Conservation (phyloP, 2,329 filamentous ascomycete species). For the Colletotrichum destructivum region DNA sequence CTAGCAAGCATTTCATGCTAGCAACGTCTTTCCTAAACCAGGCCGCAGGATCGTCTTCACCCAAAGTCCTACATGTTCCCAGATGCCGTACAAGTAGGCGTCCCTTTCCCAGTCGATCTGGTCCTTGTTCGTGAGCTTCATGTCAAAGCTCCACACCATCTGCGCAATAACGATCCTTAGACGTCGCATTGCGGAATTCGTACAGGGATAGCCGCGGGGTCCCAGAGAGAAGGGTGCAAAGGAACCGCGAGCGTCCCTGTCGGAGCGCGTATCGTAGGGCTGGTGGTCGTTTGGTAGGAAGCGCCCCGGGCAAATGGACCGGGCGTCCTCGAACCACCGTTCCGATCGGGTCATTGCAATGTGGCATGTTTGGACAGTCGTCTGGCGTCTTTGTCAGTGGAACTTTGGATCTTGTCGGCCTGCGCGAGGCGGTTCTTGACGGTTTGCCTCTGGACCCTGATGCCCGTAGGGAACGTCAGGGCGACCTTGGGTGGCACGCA, state of each 20-base stretch:
- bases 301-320: conserved; percentile 6
- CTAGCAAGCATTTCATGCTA: too few species aligned
- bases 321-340: background rate
- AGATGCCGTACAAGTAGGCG: background rate
- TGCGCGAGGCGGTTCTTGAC: background rate
- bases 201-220: background rate
- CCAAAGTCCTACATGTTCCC: background rate
- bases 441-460: too few species aligned
- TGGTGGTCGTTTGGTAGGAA: background rate
- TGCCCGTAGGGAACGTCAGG: too few species aligned
- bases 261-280: background rate
- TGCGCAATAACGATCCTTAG: background rate
- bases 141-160: background rate
- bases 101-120: background rate
- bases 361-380: background rate
- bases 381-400: background rate
- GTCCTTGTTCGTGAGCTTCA: background rate
- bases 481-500: too few species aligned
- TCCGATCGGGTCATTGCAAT: background rate
- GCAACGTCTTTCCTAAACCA: too few species aligned
- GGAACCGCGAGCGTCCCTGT: background rate
- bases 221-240: background rate
- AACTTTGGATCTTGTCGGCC: background rate
- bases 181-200: background rate
- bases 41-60: background rate